Conservation (phyloP, 2,329 filamentous ascomycete genomes). For the Thielaviopsis punctulata region DNA sequence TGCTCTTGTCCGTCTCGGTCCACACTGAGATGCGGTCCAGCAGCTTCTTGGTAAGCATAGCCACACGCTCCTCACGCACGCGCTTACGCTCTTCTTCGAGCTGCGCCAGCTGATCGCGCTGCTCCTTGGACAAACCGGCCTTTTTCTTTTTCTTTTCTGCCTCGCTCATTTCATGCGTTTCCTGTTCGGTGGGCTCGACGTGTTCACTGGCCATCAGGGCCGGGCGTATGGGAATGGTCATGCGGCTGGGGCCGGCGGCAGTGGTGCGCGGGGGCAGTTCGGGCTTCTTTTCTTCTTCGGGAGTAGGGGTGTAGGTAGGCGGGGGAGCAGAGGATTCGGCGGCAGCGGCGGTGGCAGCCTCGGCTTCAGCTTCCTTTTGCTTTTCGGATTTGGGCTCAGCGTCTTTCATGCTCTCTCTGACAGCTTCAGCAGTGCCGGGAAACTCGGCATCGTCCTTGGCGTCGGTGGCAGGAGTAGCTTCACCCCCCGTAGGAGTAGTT, state of each 20-base stretch:
- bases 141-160: conserved; percentile 62
- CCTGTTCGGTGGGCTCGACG: conserved; percentile 49
- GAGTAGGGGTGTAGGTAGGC: conserved; percentile 27
- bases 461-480: conserved; percentile 29
- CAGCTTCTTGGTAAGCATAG: conserved; percentile 68
- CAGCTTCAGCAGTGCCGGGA: conserved; percentile 38
- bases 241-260: conserved; percentile 21
- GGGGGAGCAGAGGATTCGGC: conserved; percentile 17
- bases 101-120: conserved; percentile 76
- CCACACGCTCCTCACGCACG: conserved; percentile 77
- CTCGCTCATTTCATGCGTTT: conserved; percentile 52
- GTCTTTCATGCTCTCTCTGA: conserved; percentile 35
- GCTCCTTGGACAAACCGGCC: conserved; percentile 71
- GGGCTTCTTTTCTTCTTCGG: conserved; percentile 1
- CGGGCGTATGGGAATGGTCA: conserved; percentile 56
- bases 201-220: conserved; percentile 72
- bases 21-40: conserved; percentile 80
- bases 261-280: neutral
- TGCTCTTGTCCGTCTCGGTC: conserved; percentile 89
- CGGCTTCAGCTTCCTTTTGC: conserved; percentile 20
- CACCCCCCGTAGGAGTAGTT: conserved; percentile 25
- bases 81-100: conserved; percentile 73
- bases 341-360: conserved; percentile 14
- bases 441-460: conserved; percentile 30
- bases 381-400: conserved; percentile 14